Evolutionary conservation across 2,329 filamentous ascomycete species (phyloP).

Genomic region (Bipolaris cookei): DNA sequence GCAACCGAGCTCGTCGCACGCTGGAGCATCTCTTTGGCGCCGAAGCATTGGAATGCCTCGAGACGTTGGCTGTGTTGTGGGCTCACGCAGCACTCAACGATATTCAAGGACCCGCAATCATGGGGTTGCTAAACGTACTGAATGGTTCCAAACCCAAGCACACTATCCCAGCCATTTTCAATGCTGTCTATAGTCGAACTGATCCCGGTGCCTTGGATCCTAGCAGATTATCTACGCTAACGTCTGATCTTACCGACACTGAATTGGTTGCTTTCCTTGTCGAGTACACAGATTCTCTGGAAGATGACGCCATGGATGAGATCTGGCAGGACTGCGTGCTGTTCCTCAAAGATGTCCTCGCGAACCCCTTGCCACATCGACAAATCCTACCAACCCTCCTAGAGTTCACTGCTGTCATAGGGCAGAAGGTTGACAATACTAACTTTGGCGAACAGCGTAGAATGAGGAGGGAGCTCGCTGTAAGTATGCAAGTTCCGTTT

Average conservation of each 20-base stretch:
- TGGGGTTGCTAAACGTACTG: constrained; percentile 86
- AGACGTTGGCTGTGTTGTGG: constrained; percentile 90
- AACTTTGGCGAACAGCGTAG: constrained; percentile 93
- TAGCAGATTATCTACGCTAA: constrained; percentile 83
- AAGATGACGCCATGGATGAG: constrained; percentile 97
- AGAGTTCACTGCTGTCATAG: constrained; percentile 86
- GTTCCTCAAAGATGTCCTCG: constrained; percentile 86
- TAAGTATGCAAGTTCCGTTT: constrained; percentile 55
- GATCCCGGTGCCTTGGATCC: constrained; percentile 82
- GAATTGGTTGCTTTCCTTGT: constrained; percentile 89
- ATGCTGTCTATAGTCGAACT: constrained; percentile 92
- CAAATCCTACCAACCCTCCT: constrained; percentile 86
- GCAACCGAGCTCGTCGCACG: constrained; percentile 84
- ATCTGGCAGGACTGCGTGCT: constrained; percentile 95
- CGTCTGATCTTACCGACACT: constrained; percentile 79
- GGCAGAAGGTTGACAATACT: constrained; percentile 96
- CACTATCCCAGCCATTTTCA: constrained; percentile 91
- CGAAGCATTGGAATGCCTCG: constrained; percentile 90
- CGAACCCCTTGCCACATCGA: constrained; percentile 92
- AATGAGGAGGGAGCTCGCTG: constrained; percentile 88
- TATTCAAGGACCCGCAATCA: constrained; percentile 68
- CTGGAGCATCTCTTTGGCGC: constrained; percentile 92
- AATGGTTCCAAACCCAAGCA: constrained; percentile 91
- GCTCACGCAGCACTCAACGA: constrained; percentile 59
- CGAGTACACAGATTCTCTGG: constrained; percentile 85